Conservation (phyloP, 805 yeast species). For the Pichia deserticola region DNA sequence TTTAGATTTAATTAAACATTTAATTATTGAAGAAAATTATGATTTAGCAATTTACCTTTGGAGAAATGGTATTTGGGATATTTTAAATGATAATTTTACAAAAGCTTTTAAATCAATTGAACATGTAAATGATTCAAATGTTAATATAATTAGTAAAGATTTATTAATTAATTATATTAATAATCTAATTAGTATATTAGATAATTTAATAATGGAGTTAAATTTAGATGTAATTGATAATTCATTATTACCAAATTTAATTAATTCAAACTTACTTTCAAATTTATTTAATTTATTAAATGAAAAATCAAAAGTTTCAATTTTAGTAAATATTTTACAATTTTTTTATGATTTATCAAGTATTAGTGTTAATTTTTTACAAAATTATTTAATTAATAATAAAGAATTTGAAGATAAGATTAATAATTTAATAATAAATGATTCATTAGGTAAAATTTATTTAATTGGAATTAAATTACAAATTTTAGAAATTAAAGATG, state of each 20-base stretch:
- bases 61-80: slow-evolving; percentile 71
- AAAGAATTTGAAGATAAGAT: slow-evolving; percentile 1
- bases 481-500: slow-evolving; percentile 23
- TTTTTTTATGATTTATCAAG: slow-evolving; percentile 27
- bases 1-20: slow-evolving; percentile 71
- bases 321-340: slow-evolving; percentile 17
- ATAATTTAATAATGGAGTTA: slow-evolving; percentile 53
- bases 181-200: slow-evolving; percentile 55
- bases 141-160: slow-evolving; percentile 29
- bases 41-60: slow-evolving; percentile 68
- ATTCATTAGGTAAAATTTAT: slow-evolving; percentile 17
- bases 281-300: slow-evolving; percentile 10
- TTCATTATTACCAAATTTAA: slow-evolving; percentile 19
- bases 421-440: not conserved
- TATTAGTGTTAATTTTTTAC: slow-evolving; percentile 22
- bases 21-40: slow-evolving; percentile 82
- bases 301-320: slow-evolving; percentile 25
- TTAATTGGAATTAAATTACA: slow-evolving; percentile 26
- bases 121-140: slow-evolving; percentile 27
- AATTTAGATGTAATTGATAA: slow-evolving; percentile 44
- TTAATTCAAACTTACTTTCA: slow-evolving; percentile 22
- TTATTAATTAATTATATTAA: slow-evolving; percentile 62
- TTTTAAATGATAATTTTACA: slow-evolving; percentile 43
- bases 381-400: slow-evolving; percentile 7
- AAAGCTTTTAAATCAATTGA: slow-evolving; percentile 45